Evolutionary conservation across 2,329 filamentous ascomycete genomes (phyloP).

Genomic region (Stagonosporopsis cucurbitacearum): DNA sequence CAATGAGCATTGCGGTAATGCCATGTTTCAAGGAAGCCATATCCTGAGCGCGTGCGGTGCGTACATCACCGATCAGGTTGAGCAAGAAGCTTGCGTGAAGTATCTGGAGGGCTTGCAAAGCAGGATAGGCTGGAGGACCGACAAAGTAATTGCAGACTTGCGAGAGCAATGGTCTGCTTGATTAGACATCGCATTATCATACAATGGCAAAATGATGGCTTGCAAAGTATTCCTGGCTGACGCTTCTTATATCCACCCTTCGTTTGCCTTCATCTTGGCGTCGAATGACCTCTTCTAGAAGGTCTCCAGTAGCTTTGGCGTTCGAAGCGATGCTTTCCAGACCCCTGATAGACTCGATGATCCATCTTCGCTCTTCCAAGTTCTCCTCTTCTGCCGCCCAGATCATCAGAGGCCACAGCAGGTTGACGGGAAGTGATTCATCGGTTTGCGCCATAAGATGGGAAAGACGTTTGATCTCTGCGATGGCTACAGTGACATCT

Average conservation of each 20-base stretch:
- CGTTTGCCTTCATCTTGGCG: slow-evolving; percentile 47
- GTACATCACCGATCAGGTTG: slow-evolving; percentile 33
- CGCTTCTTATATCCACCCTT: slow-evolving; percentile 49
- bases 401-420: slow-evolving; percentile 65
- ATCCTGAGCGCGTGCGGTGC: slow-evolving; percentile 40
- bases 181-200: slow-evolving; percentile 28
- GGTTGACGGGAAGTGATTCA: slow-evolving; percentile 60
- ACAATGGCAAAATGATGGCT: slow-evolving; percentile 62
- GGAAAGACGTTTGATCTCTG: slow-evolving; percentile 58
- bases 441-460: slow-evolving; percentile 55
- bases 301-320: slow-evolving; percentile 49
- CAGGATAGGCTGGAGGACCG: slow-evolving; percentile 37
- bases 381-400: slow-evolving; percentile 63
- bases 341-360: slow-evolving; percentile 56
- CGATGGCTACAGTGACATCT: slow-evolving; percentile 57
- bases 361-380: slow-evolving; percentile 57
- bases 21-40: slow-evolving; percentile 42
- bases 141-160: slow-evolving; percentile 33
- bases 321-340: slow-evolving; percentile 51
- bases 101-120: slow-evolving; percentile 33
- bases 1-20: slow-evolving; percentile 38
- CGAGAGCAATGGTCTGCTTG: slow-evolving; percentile 32
- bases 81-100: slow-evolving; percentile 38
- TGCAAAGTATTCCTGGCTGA: slow-evolving; percentile 56
- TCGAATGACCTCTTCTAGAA: slow-evolving; percentile 50